A percentile compares a stretch with the other conserved stretches of the same genome.
Conservation (phyloP, 2,329 filamentous ascomycete genomes). For the Cordyceps farinosa region DNA sequence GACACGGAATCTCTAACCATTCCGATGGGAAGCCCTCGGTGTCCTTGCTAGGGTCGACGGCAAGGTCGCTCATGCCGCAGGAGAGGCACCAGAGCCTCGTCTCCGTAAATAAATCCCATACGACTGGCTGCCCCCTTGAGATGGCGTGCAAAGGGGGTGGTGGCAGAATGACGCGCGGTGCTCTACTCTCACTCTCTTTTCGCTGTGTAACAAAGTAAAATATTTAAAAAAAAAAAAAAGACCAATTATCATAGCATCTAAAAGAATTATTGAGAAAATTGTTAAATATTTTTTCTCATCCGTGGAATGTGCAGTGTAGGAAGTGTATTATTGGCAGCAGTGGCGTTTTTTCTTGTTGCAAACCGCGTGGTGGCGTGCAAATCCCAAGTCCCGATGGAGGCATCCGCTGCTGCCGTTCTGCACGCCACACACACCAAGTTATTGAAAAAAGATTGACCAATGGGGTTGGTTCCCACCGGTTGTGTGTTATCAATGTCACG, state of each 20-base stretch:
- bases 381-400: slow-evolving; percentile 26
- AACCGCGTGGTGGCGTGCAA: slow-evolving; percentile 24
- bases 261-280: too few species aligned
- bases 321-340: too few species aligned
- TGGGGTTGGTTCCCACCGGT: slow-evolving; percentile 34
- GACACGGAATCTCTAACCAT: slow-evolving; percentile 39
- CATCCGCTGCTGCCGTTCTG: slow-evolving; percentile 25
- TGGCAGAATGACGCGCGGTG: too few species aligned
- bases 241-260: too few species aligned
- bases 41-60: slow-evolving; percentile 23
- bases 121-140: slow-evolving; percentile 32
- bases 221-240: too few species aligned
- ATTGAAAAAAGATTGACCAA: slow-evolving; percentile 21
- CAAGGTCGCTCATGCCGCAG: slow-evolving; percentile 29
- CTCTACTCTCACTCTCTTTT: too few species aligned
- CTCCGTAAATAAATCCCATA: slow-evolving; percentile 30
- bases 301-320: too few species aligned
- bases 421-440: too few species aligned
- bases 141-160: slow-evolving; percentile 30
- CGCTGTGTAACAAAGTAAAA: too few species aligned
- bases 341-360: too few species aligned
- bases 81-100: slow-evolving; percentile 34
- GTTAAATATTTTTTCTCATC: too few species aligned
- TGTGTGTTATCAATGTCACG: slow-evolving; percentile 34
- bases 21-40: slow-evolving; percentile 33